Conservation (phyloP, 768 basidiomycete species). For the Leccinum broughii region DNA sequence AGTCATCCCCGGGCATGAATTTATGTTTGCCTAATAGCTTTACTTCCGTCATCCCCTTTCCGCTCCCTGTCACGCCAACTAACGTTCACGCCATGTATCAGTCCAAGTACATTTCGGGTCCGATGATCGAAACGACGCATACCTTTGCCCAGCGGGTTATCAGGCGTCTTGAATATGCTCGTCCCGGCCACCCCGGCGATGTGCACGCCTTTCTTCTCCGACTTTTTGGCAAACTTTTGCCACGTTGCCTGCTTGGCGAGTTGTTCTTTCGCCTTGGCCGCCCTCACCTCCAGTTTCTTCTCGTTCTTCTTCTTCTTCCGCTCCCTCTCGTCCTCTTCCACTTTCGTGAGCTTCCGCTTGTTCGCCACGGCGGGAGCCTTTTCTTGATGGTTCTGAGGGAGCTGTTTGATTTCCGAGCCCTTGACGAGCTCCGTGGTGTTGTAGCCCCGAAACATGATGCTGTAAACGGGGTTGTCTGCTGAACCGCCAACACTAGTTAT, state of each 20-base stretch:
- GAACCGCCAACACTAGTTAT: constrained; percentile 85
- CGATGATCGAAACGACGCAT: constrained; percentile 31
- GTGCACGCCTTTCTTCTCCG: constrained; percentile 88
- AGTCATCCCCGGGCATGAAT: constrained; percentile 55
- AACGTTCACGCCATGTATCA: constrained; percentile 15
- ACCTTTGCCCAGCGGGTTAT: constrained; percentile 88
- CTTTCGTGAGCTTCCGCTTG: constrained; percentile 79
- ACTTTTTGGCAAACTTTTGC: constrained; percentile 96
- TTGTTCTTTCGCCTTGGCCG: constrained; percentile 89
- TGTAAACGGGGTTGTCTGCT: constrained; percentile 79
- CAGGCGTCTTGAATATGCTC: constrained; percentile 93
- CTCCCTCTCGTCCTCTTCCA: constrained; percentile 86
- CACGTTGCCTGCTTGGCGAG: constrained; percentile 79
- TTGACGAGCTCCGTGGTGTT: constrained; percentile 87
- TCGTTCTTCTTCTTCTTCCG: constrained; percentile 94
- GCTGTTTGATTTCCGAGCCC: constrained; percentile 64
- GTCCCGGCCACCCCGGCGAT: constrained; percentile 88
- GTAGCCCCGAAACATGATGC: constrained; percentile 89
- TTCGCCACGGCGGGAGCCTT: constrained; percentile 41
- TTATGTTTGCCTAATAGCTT: constrained; percentile 73
- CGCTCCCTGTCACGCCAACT: constrained; percentile 93
- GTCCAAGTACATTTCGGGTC: constrained; percentile 4
- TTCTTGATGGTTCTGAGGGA: constrained; percentile 58
- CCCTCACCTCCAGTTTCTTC: constrained; percentile 83
- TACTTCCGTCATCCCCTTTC: constrained; percentile 84